Base-by-base conservation (phyloP, 805 yeast genomes). In the Candida ascalaphidarum region DNA sequence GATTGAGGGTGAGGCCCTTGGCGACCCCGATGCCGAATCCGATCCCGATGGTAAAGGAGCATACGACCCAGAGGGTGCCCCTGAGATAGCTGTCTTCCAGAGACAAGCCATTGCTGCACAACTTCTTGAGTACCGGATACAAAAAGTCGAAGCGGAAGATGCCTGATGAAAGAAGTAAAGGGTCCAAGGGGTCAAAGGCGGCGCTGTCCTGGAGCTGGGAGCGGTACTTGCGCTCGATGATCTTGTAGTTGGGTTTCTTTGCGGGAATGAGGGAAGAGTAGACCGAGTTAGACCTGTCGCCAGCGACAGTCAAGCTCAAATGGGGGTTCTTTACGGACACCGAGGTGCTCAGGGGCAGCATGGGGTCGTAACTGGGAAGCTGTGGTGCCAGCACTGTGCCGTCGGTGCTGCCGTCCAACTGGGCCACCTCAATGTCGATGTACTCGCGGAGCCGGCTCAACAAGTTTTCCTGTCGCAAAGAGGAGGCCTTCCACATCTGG, bases 401-500 rank as follows among this genome's bases (percentile, higher is more conserved):
- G 18, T 17, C 8, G 18, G 8, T 7, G 8, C 8, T 17, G 18
- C 18, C 18, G 8, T 8, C 18, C 8, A 7, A 6, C 8, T 8
- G 8, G 8, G 8, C 27, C 23, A 43, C 33, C 30, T 55, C 61
- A 7, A 32, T 29, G 12, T 52, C 53, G 14, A 60, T 35, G 32
- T 55, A 55, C n/a, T 28, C 32, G 19, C 48, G 44, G 11, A 60
- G 34, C 25, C 49, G 49, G 17, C 37, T 28, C 10, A 51, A 23
- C 11, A 59, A 35, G 14, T 42, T 47, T 3, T 33, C 39, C 21
- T 46, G 48, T 21, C 38, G 44, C 21, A 60, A 37, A 2, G 62
- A 50, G 3, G 61, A 37, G 4, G 64, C 43, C 31, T 61, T 62
- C 60, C 66, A 58, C 18, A 55, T 50, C 36, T 60, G 67, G 29